These are phyloP conservation scores for Selaginella moellendorffii DNA, from an alignment of 75 land plant species.

Conservation along the genomic window DNA sequence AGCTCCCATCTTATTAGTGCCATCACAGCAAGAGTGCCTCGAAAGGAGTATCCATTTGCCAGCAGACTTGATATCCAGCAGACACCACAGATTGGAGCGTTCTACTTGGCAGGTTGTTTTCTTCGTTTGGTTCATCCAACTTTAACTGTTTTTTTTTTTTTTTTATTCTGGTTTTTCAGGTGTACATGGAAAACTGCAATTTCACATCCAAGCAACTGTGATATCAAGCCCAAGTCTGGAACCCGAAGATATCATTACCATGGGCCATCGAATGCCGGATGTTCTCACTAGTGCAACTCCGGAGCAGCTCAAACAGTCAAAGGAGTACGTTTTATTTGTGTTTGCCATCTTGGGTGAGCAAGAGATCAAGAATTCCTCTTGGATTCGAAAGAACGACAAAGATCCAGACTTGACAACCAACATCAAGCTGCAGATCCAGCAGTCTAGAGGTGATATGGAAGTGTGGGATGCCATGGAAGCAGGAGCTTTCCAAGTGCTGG, in stretches of 20 bases:
- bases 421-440: not conserved
- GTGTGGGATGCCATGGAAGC: conserved; percentile 13
- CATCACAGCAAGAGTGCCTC: not conserved
- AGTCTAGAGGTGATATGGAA: not conserved
- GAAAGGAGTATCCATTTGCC: not conserved
- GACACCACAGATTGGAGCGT: not conserved
- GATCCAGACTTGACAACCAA: conserved; percentile 6
- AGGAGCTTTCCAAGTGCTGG: conserved; percentile 9
- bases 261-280: conserved; percentile 6
- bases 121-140: no score
- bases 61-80: not conserved
- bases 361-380: not conserved
- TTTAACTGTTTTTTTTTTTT: no score
- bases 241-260: not conserved
- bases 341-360: conserved; percentile 11
- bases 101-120: conserved; percentile 9
- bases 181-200: no score
- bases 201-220: no score
- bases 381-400: not conserved
- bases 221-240: no score
- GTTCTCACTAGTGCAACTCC: conserved; percentile 6
- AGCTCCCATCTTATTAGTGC: not conserved
- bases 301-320: conserved; percentile 9
- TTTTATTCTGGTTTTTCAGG: no score
- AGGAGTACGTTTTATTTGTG: conserved; percentile 12